A percentile compares a stretch with the other conserved stretches of the same genome.
phyloP scores from a whole-genome alignment of 768 basidiomycete genomes.

The Clathrus columnatus region DNA sequence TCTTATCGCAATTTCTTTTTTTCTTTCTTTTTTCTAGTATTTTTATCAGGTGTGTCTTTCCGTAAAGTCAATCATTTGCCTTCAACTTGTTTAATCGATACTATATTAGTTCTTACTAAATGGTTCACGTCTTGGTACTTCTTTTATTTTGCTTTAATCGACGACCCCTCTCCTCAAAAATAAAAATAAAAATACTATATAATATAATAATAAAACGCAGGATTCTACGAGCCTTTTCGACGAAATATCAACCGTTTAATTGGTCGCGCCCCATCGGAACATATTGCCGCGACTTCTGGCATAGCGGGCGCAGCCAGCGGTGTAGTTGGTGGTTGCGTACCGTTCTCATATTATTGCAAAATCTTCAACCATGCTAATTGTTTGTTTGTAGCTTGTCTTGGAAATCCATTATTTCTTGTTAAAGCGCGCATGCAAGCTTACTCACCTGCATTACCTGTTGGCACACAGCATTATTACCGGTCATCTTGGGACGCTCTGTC shows the following conservation, averaged over 20 bases:
- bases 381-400: constrained; percentile 47
- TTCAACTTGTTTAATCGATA: neutral
- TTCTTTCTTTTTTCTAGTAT: constrained; percentile 45
- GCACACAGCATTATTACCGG: constrained; percentile 89
- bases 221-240: constrained; percentile 94
- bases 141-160: constrained; percentile 1
- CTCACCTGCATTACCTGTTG: constrained; percentile 89
- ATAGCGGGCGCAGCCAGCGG: constrained; percentile 86
- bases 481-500: constrained; percentile 71
- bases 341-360: neutral
- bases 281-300: constrained; percentile 68
- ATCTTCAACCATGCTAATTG: neutral
- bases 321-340: constrained; percentile 68
- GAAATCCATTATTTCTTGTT: constrained; percentile 88
- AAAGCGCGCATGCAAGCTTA: constrained; percentile 89
- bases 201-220: constrained; percentile 40
- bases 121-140: constrained; percentile 75
- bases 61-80: neutral
- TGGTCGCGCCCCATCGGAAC: constrained; percentile 55
- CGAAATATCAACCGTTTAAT: constrained; percentile 55
- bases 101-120: constrained; percentile 72
- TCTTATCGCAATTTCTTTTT: neutral
- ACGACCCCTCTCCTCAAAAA: neutral
- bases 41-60: constrained; percentile 67
- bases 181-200: too few species aligned